Evolutionary conservation across 345 rosid genomes (phyloP).

Genomic region (Dovyalis caffra): DNA sequence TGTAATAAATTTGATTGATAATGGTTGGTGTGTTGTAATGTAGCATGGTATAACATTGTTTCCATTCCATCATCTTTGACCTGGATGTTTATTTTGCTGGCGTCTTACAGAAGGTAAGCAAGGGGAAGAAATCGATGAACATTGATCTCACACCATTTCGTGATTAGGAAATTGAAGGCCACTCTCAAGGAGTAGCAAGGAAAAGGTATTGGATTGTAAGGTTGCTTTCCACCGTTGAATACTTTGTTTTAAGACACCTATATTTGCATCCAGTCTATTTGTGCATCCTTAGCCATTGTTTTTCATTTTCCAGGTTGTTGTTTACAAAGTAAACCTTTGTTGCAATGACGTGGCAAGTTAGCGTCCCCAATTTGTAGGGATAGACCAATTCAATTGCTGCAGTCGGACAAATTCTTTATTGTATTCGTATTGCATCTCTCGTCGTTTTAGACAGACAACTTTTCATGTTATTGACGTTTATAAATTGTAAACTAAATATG

Average conservation of each 20-base stretch:
- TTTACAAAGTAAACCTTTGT: background rate
- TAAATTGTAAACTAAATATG: no score
- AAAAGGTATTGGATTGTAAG: background rate
- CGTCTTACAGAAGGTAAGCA: slow-evolving; percentile 63
- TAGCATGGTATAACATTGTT: background rate
- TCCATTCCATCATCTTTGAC: background rate
- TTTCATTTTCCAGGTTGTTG: background rate
- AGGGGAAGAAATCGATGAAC: slow-evolving; percentile 70
- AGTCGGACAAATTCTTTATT: no score
- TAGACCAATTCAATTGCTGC: no score
- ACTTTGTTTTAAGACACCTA: background rate
- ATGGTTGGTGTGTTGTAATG: background rate
- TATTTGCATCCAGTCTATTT: background rate
- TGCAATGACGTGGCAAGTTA: no score
- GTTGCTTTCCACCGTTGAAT: background rate
- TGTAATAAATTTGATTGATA: background rate
- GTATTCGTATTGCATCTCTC: background rate
- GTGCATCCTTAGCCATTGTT: background rate
- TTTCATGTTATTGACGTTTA: background rate
- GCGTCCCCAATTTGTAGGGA: no score
- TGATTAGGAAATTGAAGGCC: slow-evolving; percentile 27
- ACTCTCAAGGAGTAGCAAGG: background rate
- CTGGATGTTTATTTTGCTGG: slow-evolving; percentile 3
- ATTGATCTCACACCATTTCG: slow-evolving; percentile 83
- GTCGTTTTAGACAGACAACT: background rate